Conservation (phyloP, 495 filamentous ascomycete species). For the Podospora australis region DNA sequence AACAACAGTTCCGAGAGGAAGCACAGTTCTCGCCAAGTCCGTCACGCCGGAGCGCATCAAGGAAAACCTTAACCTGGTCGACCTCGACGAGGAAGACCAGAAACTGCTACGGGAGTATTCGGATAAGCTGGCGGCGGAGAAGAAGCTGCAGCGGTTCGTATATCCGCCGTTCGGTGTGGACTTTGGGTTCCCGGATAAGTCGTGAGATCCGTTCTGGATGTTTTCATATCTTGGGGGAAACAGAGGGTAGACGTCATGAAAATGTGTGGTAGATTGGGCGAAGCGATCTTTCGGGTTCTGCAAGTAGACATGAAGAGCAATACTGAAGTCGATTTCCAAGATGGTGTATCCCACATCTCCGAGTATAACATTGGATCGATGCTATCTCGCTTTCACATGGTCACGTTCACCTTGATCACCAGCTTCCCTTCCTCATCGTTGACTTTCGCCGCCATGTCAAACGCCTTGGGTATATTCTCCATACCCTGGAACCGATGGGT, state of each 20-base stretch:
- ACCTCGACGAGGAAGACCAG: conserved; percentile 60
- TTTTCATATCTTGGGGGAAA: background rate
- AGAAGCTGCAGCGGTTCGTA: conserved; percentile 63
- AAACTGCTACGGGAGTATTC: conserved; percentile 57
- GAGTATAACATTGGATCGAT: too few relatives aligned
- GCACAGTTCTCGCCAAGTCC: conserved; percentile 73
- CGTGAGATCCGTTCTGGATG: conserved; percentile 11
- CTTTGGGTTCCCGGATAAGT: conserved; percentile 74
- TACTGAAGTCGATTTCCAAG: too few relatives aligned
- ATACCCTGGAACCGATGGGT: conserved; percentile 58
- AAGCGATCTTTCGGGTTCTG: background rate
- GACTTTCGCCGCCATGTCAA: conserved; percentile 45
- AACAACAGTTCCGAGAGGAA: conserved; percentile 57
- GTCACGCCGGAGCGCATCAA: conserved; percentile 68
- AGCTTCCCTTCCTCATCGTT: conserved; percentile 47
- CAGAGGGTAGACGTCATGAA: background rate
- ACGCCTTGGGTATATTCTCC: conserved; percentile 38
- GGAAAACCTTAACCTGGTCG: conserved; percentile 62
- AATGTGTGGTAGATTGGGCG: background rate
- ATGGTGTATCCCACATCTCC: too few relatives aligned
- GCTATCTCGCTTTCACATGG: conserved; percentile 26
- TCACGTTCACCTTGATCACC: conserved; percentile 50
- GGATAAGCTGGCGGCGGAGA: conserved; percentile 49
- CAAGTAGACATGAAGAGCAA: background rate
- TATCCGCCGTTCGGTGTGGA: conserved; percentile 73